Conservation (phyloP, 768 basidiomycete genomes). For the Boletus vinaceobasis region DNA sequence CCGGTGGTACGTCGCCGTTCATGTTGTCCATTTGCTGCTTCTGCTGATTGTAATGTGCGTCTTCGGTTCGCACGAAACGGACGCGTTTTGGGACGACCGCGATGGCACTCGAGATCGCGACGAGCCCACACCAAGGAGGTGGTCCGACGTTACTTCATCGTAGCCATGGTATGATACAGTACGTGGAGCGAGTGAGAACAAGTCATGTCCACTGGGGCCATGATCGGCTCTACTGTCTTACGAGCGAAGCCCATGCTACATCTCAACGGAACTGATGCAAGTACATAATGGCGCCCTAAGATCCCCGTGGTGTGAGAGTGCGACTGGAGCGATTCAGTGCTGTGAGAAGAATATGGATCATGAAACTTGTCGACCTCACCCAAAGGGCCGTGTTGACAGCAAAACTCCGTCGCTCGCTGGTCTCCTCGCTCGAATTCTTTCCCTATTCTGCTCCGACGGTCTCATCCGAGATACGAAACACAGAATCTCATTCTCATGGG, state of each 20-base stretch:
- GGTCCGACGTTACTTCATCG: too few species aligned
- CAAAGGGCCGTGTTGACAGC: slow-evolving; percentile 11
- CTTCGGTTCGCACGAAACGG: not conserved
- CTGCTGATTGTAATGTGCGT: not conserved
- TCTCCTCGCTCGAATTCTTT: slow-evolving; percentile 7
- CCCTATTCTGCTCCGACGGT: not conserved
- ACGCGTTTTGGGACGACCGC: too few species aligned
- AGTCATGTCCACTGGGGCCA: not conserved
- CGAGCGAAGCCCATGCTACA: not conserved
- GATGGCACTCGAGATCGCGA: too few species aligned
- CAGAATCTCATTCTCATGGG: too few species aligned
- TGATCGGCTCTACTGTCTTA: not conserved
- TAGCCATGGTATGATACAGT: not conserved
- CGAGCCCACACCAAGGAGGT: not conserved
- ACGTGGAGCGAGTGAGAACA: not conserved
- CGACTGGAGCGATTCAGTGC: not conserved
- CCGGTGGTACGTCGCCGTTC: slow-evolving; percentile 15
- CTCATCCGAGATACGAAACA: too few species aligned
- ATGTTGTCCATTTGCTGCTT: not conserved
- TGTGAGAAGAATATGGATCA: slow-evolving; percentile 7
- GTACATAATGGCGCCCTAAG: slow-evolving; percentile 14
- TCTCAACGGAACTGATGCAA: not conserved
- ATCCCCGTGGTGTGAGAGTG: slow-evolving; percentile 30
- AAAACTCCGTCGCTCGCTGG: not conserved
- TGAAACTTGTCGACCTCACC: slow-evolving; percentile 4